Evolutionary conservation across 164 flowering plant genomes (phyloP).

Genomic region (Dillenia turbinata): DNA sequence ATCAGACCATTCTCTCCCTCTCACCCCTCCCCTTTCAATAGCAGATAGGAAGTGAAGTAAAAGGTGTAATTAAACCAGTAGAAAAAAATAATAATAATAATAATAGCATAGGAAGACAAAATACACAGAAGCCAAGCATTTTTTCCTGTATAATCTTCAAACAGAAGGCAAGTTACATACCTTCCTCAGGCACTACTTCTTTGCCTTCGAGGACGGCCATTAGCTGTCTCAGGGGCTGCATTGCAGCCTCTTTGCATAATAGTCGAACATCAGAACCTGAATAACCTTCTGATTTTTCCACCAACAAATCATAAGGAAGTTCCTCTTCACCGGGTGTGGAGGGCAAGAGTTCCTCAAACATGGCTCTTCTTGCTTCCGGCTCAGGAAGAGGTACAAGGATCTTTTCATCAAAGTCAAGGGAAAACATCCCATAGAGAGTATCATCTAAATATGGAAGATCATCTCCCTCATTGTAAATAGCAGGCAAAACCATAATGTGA

Average conservation of each 20-base stretch:
- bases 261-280: conserved; percentile 97
- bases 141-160: neutral
- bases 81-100: too few relatives aligned
- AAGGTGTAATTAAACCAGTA: too few relatives aligned
- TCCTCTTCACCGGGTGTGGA: conserved; percentile 35
- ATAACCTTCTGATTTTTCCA: conserved; percentile 80
- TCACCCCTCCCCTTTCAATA: too few relatives aligned
- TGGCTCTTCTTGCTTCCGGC: conserved; percentile 91
- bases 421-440: neutral
- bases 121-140: neutral
- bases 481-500: too few relatives aligned
- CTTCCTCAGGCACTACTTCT: conserved; percentile 78
- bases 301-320: conserved; percentile 74
- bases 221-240: conserved; percentile 93
- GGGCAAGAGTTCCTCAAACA: conserved; percentile 92
- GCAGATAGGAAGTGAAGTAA: too few relatives aligned
- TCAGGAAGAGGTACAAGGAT: conserved; percentile 99
- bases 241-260: conserved; percentile 96
- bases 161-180: conserved; percentile 32
- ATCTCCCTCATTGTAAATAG: neutral
- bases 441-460: neutral
- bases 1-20: too few relatives aligned
- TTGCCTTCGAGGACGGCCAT: conserved; percentile 63
- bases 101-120: conserved; percentile 1
- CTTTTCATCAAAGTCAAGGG: conserved; percentile 40